Percentiles rank a stretch among this genome's conserved stretches.
phyloP scores from a whole-genome alignment of 148 eudicot species.

The Oxyria digyna region DNA sequence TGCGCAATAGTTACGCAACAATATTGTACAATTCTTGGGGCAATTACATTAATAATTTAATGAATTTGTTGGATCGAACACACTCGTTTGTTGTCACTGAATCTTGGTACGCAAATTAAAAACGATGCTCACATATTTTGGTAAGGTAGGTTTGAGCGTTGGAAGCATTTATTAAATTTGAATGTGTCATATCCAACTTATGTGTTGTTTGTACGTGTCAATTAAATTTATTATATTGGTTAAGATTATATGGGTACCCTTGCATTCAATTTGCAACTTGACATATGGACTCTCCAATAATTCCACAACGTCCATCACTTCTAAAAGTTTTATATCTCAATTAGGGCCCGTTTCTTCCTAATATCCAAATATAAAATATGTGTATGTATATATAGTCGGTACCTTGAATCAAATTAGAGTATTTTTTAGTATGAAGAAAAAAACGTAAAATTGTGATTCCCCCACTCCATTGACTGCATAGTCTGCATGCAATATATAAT shows the following conservation, averaged over 20 bases:
- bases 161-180: neutral
- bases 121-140: neutral
- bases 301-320: neutral
- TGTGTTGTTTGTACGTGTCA: conserved; percentile 4
- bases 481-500: neutral
- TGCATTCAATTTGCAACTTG: conserved; percentile 6
- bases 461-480: neutral
- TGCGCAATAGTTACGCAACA: no score
- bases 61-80: neutral
- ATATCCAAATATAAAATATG: neutral
- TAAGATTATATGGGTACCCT: neutral
- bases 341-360: neutral
- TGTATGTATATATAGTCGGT: no score
- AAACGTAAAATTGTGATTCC: neutral
- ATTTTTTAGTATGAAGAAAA: no score
- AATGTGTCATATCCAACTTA: conserved; percentile 5
- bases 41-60: neutral
- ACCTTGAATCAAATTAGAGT: no score
- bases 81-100: neutral
- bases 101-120: neutral
- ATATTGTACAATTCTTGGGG: no score
- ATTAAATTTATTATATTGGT: neutral
- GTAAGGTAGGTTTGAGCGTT: conserved; percentile 4
- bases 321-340: neutral
- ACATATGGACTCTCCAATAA: neutral